Conservation (phyloP, 2,329 filamentous ascomycete genomes). For the Paecilomyces formosus region DNA sequence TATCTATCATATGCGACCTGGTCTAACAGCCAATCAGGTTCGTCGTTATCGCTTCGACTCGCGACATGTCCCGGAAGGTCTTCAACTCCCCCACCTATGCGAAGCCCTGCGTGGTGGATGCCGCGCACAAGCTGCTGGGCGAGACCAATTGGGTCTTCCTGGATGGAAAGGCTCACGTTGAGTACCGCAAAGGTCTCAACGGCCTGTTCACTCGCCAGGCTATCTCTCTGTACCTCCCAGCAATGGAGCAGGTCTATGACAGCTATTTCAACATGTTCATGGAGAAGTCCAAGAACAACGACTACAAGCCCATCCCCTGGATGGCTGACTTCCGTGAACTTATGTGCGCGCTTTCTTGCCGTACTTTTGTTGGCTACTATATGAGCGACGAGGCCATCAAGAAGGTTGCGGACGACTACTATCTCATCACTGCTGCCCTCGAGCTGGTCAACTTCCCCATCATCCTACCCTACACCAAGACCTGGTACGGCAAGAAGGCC, state of each 20-base stretch:
- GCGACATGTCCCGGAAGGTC: conserved; percentile 92
- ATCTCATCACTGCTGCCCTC: conserved; percentile 87
- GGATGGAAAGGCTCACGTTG: conserved; percentile 88
- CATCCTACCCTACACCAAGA: conserved; percentile 89
- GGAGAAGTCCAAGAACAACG: conserved; percentile 62
- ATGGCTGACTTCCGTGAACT: conserved; percentile 90
- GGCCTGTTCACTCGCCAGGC: conserved; percentile 87
- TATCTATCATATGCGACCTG: background rate
- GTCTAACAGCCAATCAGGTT: conserved; percentile 52
- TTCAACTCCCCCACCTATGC: conserved; percentile 90
- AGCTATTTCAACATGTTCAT: conserved; percentile 76
- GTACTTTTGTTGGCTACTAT: conserved; percentile 96
- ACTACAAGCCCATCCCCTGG: conserved; percentile 71
- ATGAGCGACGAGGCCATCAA: conserved; percentile 84
- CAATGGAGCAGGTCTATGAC: conserved; percentile 87
- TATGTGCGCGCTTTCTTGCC: conserved; percentile 89
- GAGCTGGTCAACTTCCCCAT: conserved; percentile 98
- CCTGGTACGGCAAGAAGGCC: conserved; percentile 95
- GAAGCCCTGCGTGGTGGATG: conserved; percentile 94
- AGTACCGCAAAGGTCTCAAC: conserved; percentile 95
- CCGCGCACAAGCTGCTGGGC: conserved; percentile 86
- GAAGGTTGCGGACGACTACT: conserved; percentile 95
- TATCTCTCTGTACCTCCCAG: conserved; percentile 79
- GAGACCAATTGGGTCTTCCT: conserved; percentile 95
- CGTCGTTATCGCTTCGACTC: conserved; percentile 90